Evolutionary conservation across 2,329 filamentous ascomycete species (phyloP), one percentile per base, ranked within the genome.

Genomic region (Aspergillus sp.): DNA sequence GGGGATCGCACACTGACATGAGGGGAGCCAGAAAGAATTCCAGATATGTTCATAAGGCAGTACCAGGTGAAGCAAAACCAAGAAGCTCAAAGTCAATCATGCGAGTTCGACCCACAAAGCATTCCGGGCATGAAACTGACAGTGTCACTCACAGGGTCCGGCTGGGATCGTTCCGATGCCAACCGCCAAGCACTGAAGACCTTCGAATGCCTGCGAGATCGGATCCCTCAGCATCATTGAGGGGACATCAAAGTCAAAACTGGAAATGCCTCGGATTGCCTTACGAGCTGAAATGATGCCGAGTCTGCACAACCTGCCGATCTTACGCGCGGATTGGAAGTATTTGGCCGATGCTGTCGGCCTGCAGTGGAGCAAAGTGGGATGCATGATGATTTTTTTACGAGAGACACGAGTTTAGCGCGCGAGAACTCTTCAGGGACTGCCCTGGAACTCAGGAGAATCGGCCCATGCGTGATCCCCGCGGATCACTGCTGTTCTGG

Each of bases 401-500:
- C 45, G 23, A 33, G 23, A 49, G 52, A 43, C 21, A 55, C 52
- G 52, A 55, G 44, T n/a, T 55, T 55, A 55, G 45, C 45, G 52
- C 52, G 27, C 45, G 23, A 24, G 41, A 33, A 23, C 9, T 43
- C 40, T 31, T 4, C 35, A 37, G 35, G 35, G 35, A 37, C 35
- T 1, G 14, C 12, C 35, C 35, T 37, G 35, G 35, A 37, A n/a
- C 35, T 31, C 27, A 31, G 24, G 41, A 33, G 15, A 54, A 53
- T 7, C 12, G 41, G 31, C 39, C 19, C 11, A 11, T 19, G 12
- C 19, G 4, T 21, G 45, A 35, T 31, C 15, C 45, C 12, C 35
- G 35, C 12, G 14, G 52, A 55, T 55, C 45, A 23, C 35, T 55
- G 23, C 52, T 37, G 2, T 4, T 43, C 11, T 35, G 21, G 23